Base-by-base conservation (phyloP, 2,329 filamentous ascomycete genomes). In the Alternaria arbusti region DNA sequence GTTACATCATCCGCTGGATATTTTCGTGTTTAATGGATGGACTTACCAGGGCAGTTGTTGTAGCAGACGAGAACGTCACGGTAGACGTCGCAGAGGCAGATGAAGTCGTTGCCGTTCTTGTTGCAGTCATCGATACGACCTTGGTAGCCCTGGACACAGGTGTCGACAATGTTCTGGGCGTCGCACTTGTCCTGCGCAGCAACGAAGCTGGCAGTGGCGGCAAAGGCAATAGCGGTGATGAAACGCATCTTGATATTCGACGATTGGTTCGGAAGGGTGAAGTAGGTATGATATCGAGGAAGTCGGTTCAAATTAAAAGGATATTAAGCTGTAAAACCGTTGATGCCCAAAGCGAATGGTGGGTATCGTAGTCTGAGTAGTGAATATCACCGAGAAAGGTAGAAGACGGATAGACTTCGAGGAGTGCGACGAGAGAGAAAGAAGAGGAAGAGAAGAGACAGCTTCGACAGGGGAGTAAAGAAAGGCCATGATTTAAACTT, bases 61-160 rank as follows among this genome's bases (percentile, higher is more conserved):
- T 88, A 90, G 85, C 88, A 90, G 30, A 83, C 86, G 67, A 86
- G 69, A 36, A 87, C 80, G 57, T 86, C 82, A 40, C 74, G 84
- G 76, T 85, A 86, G 69, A 86, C 83, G 54, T 83, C 80, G 79
- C 88, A 90, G 28, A 89, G 81, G 79, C 88, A 90, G 70, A 81
- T 78, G 79, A 82, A 87, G 78, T 87, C 85, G 66, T 84, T 84
- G 44, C 70, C 58, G 23, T 70, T 72, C 54, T 30, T 60, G 47
- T 65, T 69, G 78, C 86, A 87, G 49, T 68, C 70, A 17, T 80
- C 66, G 71, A 86, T 77, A 59, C 82, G 80, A 9, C 76, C 71
- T 65, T 82, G 68, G 70, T 81, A 80, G 61, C 79, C 77, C 7
- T 67, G 59, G 28, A 84, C 73, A 73, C 85, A 87, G 66, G 81